phyloP scores from a whole-genome alignment of 768 basidiomycete genomes.

The Collybia nuda region DNA sequence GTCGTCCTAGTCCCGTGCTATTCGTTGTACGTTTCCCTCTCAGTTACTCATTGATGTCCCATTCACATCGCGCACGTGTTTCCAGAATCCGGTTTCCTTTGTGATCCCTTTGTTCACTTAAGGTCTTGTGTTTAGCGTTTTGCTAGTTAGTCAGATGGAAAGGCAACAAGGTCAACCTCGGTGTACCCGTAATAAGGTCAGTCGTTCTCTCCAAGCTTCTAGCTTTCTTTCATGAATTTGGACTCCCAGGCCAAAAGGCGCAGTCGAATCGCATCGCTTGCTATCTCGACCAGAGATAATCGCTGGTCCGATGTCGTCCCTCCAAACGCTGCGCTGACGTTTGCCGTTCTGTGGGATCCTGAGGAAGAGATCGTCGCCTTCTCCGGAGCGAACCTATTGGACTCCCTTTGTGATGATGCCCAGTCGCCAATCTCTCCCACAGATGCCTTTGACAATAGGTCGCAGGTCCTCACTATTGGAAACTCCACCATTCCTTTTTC shows the following conservation, averaged over 20 bases:
- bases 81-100: too few relatives aligned
- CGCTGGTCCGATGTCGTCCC: slow-evolving; percentile 62
- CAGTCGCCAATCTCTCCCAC: slow-evolving; percentile 16
- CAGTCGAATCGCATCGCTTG: neutral
- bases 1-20: too few relatives aligned
- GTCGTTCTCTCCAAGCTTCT: too few relatives aligned
- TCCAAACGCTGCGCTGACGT: slow-evolving; percentile 54
- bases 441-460: slow-evolving; percentile 23
- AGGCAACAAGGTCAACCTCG: too few relatives aligned
- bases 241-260: neutral
- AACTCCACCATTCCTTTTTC: slow-evolving; percentile 17
- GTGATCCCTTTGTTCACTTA: too few relatives aligned
- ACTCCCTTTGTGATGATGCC: slow-evolving; percentile 13
- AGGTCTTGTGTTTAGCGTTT: too few relatives aligned
- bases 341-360: slow-evolving; percentile 61
- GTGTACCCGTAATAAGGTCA: too few relatives aligned
- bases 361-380: slow-evolving; percentile 58
- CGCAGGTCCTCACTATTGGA: slow-evolving; percentile 23
- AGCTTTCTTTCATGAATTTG: too few relatives aligned
- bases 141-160: too few relatives aligned
- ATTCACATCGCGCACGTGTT: too few relatives aligned
- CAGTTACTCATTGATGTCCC: too few relatives aligned
- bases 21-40: too few relatives aligned
- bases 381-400: slow-evolving; percentile 48
- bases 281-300: slow-evolving; percentile 12